A percentile compares a stretch with the other conserved stretches of the same genome.
Evolutionary conservation across 306 rosid species (phyloP).

Genomic region (Boehmeria nivea): DNA sequence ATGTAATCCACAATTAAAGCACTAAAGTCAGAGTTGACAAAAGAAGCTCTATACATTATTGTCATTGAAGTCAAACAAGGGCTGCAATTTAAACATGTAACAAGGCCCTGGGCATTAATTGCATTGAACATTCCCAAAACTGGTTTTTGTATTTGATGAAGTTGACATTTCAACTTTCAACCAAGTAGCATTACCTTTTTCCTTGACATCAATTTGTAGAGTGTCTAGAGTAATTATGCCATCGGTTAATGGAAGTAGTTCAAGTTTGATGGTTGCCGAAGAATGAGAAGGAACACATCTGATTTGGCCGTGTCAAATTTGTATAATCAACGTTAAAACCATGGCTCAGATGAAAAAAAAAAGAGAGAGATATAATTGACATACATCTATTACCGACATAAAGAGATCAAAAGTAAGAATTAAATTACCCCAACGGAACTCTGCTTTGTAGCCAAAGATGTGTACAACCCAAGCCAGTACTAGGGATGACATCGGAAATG

Average conservation of each 20-base stretch:
- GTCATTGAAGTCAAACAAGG: background rate
- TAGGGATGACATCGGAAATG: constrained; percentile 49
- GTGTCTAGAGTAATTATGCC: constrained; percentile 86
- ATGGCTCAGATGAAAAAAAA: too few species aligned
- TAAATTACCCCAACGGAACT: constrained; percentile 86
- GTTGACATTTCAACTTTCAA: constrained; percentile 2
- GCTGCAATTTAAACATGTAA: constrained; percentile 4
- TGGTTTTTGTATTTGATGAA: background rate
- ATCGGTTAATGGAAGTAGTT: constrained; percentile 87
- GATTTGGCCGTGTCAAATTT: constrained; percentile 22
- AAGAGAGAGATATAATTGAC: background rate
- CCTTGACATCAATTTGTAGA: constrained; percentile 77
- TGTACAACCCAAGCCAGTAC: constrained; percentile 60
- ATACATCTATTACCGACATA: too few species aligned
- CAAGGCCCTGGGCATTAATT: background rate
- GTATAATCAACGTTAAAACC: constrained; percentile 5
- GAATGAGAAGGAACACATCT: constrained; percentile 84
- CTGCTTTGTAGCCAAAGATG: constrained; percentile 96
- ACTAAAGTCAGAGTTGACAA: background rate
- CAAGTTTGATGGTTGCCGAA: constrained; percentile 74
- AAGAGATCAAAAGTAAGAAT: constrained; percentile 11
- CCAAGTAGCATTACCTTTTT: constrained; percentile 53
- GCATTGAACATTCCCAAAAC: too few species aligned
- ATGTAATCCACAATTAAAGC: too few species aligned
- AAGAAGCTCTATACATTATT: background rate